Evolutionary conservation across 257 asterid species (phyloP), one percentile per base, ranked within the genome.

Genomic region (Penstemon barbatus): DNA sequence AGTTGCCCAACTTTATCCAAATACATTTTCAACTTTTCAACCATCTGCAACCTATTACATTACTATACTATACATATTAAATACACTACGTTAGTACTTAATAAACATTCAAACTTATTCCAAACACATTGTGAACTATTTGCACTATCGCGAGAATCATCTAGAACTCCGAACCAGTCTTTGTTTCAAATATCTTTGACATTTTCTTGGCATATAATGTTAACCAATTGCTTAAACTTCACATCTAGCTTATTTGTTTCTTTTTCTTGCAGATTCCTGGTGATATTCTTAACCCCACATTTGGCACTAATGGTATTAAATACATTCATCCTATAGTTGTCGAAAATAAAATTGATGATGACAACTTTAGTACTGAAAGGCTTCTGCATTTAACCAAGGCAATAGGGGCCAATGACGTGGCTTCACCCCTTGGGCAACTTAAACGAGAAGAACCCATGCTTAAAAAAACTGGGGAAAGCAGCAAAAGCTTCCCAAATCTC

Each of bases 351-450:
- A 57, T 61, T 4, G 66, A 76, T 8, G 84, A 49, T 4, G 85
- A 77, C 33, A 81, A 61, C 72, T 67, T 74, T 49, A 74, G 78
- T 65, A 71, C 84, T 4, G 84, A 75, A 77, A 77, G 80, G 81
- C 86, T 82, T 63, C 70, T 82, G 73, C 82, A 80, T 78, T 68
- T 85, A 76, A 74, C 84, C 69, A 83, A 82, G 65, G 71, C 79
- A 59, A 52, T 78, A 10, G 84, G 83, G 68, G 76, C 66, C 66
- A 76, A 77, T 43, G 78, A 79, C 36, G 54, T 67, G 36, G 49
- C 67, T 60, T 66, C 88, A 68, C 50, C 80, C 68, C 65, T 77
- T 4, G 81, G 71, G 65, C 84, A 76, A 61, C 70, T 73, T 33
- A 88, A 70, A 77, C 89, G 71, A 65, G 87, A 80, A 10, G 75